Evolutionary conservation across 2,329 filamentous ascomycete genomes (phyloP).

Genomic region (Dactylellina drechsleri): DNA sequence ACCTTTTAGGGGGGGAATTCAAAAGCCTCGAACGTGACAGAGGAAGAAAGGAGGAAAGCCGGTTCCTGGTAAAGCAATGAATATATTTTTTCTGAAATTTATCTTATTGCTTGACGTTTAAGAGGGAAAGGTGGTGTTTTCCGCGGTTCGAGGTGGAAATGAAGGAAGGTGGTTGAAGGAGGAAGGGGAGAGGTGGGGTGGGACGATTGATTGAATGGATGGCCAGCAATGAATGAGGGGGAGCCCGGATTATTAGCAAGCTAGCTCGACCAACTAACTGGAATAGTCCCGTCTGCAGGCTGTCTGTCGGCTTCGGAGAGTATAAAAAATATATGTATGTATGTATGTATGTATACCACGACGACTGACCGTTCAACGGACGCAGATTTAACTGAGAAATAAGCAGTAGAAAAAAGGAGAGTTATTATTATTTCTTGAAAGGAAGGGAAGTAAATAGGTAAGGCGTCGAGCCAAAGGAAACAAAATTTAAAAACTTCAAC

Average conservation of each 20-base stretch:
- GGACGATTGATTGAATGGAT: constrained; percentile 8
- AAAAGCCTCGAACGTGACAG: neutral
- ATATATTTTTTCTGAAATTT: neutral
- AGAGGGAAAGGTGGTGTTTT: constrained; percentile 5
- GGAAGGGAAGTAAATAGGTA: too few species aligned
- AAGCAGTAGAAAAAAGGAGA: too few species aligned
- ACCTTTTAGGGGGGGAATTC: neutral
- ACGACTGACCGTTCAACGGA: too few species aligned
- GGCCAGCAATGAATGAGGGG: constrained; percentile 47
- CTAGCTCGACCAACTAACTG: neutral
- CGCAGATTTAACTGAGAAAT: too few species aligned
- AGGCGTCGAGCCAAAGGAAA: too few species aligned
- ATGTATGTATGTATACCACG: too few species aligned
- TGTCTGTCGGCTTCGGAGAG: too few species aligned
- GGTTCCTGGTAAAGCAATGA: constrained; percentile 28
- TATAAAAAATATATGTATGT: too few species aligned
- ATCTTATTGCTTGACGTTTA: neutral
- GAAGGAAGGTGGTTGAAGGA: constrained; percentile 19
- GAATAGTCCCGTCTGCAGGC: neutral
- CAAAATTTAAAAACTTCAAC: too few species aligned
- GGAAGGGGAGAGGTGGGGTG: constrained; percentile 44
- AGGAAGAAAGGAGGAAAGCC: constrained; percentile 35
- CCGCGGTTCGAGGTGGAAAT: constrained; percentile 23
- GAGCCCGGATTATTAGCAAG: constrained; percentile 17
- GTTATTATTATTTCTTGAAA: too few species aligned